These are phyloP conservation scores for Melaleuca quinquenervia DNA, from an alignment of 345 rosid species.

Conservation along the genomic window DNA sequence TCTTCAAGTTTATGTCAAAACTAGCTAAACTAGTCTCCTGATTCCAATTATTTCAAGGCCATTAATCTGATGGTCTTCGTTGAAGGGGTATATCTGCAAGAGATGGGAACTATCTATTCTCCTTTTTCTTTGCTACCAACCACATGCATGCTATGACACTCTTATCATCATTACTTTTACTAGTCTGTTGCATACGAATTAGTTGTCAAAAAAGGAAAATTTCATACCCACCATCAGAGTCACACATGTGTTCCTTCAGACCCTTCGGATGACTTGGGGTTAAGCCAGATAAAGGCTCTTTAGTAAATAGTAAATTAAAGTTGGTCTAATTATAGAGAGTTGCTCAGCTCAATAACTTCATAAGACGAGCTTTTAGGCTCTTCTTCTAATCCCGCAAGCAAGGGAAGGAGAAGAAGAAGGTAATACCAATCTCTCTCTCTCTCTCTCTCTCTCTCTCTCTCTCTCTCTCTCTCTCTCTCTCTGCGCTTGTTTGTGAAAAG, in stretches of 20 bases:
- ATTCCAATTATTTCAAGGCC: not conserved
- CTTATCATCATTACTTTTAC: not conserved
- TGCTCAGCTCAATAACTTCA: not conserved
- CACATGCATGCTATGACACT: not conserved
- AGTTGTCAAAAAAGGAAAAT: not conserved
- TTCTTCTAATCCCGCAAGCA: not conserved
- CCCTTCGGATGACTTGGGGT: not conserved
- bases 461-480: not conserved
- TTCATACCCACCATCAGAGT: not conserved
- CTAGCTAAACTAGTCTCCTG: not conserved
- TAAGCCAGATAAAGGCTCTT: not conserved
- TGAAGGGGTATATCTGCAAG: not conserved
- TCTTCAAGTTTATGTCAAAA: not conserved
- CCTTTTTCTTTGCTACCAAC: not conserved
- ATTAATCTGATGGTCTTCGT: not conserved
- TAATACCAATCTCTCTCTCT: not conserved
- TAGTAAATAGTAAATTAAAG: not conserved
- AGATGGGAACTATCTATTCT: not conserved
- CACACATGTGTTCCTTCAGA: not conserved
- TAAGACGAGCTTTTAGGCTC: not conserved
- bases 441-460: not conserved
- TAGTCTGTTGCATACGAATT: not conserved
- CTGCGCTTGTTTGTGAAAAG: too few species aligned
- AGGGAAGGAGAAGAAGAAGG: not conserved
- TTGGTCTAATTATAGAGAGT: not conserved